Percentiles rank a stretch among this genome's conserved stretches.
phyloP scores from a whole-genome alignment of 2,329 filamentous ascomycete species.

The Drechslera avenae region DNA sequence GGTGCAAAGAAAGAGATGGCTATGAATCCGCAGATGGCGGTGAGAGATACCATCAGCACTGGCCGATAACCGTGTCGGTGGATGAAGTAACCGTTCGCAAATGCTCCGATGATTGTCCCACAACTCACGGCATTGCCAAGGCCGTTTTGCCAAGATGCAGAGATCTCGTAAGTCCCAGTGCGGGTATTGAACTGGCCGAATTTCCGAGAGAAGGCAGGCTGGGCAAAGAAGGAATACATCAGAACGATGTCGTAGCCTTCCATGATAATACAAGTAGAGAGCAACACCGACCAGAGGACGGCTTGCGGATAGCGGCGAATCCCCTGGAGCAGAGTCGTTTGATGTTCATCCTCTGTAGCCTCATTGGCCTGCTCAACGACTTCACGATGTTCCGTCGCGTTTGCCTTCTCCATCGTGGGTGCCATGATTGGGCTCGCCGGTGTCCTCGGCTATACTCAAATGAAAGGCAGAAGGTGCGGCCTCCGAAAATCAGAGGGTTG shows the following conservation, averaged over 20 bases:
- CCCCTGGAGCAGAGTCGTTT: conserved; percentile 65
- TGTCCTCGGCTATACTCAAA: background rate
- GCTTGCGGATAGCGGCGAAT: conserved; percentile 82
- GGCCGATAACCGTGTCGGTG: conserved; percentile 45
- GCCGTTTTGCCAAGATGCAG: conserved; percentile 51
- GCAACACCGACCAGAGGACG: conserved; percentile 76
- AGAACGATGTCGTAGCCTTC: conserved; percentile 83
- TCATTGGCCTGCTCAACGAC: conserved; percentile 13
- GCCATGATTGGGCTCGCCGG: background rate
- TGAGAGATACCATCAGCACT: conserved; percentile 22
- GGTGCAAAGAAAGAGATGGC: conserved; percentile 32
- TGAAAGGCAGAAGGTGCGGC: background rate
- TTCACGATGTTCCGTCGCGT: conserved; percentile 8
- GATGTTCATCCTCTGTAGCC: conserved; percentile 23
- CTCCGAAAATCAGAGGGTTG: too few species aligned
- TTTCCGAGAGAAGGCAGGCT: conserved; percentile 47
- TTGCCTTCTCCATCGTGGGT: conserved; percentile 5
- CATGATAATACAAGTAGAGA: conserved; percentile 86
- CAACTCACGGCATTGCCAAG: conserved; percentile 49
- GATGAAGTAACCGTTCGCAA: conserved; percentile 46
- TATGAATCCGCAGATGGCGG: conserved; percentile 21
- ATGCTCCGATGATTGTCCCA: conserved; percentile 50
- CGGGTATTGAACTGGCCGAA: conserved; percentile 41
- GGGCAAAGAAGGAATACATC: conserved; percentile 73
- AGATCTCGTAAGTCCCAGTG: conserved; percentile 43